These are phyloP conservation scores for Curvularia eragrostidis DNA, from an alignment of 2,329 filamentous ascomycete species.

Conservation along the genomic window DNA sequence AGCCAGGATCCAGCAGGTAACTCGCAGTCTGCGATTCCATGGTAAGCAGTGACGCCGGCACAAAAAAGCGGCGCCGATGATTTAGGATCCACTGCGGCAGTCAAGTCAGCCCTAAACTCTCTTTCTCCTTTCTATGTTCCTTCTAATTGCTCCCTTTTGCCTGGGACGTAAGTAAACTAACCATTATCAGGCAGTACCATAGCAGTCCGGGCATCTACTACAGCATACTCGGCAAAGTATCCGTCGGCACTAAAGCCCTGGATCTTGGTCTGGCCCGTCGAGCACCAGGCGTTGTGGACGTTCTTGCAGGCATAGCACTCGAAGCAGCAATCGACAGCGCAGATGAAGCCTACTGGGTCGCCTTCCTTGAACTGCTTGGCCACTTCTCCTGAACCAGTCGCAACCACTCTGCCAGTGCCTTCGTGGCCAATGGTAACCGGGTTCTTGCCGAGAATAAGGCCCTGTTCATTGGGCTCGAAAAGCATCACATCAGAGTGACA, in stretches of 20 bases:
- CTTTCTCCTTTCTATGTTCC: not conserved
- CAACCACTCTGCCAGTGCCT: slow-evolving; percentile 38
- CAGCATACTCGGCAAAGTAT: slow-evolving; percentile 43
- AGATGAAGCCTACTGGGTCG: slow-evolving; percentile 45
- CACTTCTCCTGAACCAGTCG: slow-evolving; percentile 29
- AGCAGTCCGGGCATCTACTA: slow-evolving; percentile 37
- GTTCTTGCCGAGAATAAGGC: slow-evolving; percentile 40
- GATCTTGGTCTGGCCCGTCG: slow-evolving; percentile 40
- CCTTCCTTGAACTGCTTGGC: slow-evolving; percentile 41
- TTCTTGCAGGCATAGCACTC: slow-evolving; percentile 40
- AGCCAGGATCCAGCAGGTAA: slow-evolving; percentile 40
- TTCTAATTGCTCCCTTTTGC: not conserved
- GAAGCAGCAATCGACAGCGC: slow-evolving; percentile 44
- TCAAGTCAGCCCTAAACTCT: slow-evolving; percentile 6
- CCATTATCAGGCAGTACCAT: slow-evolving; percentile 39
- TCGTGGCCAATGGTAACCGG: slow-evolving; percentile 47
- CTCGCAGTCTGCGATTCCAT: slow-evolving; percentile 39
- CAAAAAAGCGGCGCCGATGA: slow-evolving; percentile 40
- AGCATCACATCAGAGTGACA: slow-evolving; percentile 52
- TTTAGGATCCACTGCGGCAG: slow-evolving; percentile 33
- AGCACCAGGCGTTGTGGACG: slow-evolving; percentile 40
- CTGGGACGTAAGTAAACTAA: slow-evolving; percentile 16
- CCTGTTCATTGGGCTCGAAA: slow-evolving; percentile 46
- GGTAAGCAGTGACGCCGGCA: slow-evolving; percentile 42
- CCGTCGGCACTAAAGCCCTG: slow-evolving; percentile 40